Evolutionary conservation across 768 basidiomycete genomes (phyloP).

Genomic region (Gymnopilus dilepis): DNA sequence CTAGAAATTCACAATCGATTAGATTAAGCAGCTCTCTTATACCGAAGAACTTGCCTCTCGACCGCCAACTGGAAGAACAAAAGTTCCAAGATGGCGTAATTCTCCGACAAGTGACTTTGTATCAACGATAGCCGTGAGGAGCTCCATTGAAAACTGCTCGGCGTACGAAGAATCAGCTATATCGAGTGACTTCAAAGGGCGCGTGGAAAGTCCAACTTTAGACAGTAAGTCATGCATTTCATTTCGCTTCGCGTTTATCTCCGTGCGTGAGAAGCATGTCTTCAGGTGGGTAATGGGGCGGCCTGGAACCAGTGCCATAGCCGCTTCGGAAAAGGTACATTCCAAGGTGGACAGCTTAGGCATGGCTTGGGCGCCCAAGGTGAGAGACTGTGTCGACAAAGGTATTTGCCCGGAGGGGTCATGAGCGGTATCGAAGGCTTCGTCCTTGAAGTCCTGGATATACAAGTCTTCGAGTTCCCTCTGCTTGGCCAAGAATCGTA

Average conservation of each 20-base stretch:
- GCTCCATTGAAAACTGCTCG: conserved; percentile 56
- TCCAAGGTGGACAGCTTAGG: conserved; percentile 59
- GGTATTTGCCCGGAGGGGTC: conserved; percentile 7
- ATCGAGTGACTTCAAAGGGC: conserved; percentile 56
- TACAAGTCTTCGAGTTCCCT: conserved; percentile 53
- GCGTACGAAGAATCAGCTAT: conserved; percentile 66
- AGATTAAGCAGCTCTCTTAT: conserved; percentile 9
- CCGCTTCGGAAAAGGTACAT: conserved; percentile 73
- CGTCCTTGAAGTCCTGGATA: conserved; percentile 49
- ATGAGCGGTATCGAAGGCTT: conserved; percentile 28
- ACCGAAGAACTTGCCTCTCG: conserved; percentile 46
- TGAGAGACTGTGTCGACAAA: conserved; percentile 20
- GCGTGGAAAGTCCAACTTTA: conserved; percentile 49
- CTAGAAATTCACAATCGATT: conserved; percentile 36
- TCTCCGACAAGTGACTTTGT: conserved; percentile 38
- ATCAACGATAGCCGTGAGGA: conserved; percentile 49
- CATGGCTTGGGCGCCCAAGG: conserved; percentile 41
- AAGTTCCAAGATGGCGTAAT: conserved; percentile 65
- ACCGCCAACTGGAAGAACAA: conserved; percentile 64
- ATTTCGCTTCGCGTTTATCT: conserved; percentile 49
- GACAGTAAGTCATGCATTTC: conserved; percentile 57
- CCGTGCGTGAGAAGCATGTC: conserved; percentile 68
- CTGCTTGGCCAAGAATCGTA: conserved; percentile 57
- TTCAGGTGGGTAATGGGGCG: conserved; percentile 68
- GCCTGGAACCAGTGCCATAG: conserved; percentile 56